Percentiles rank a stretch among this genome's conserved stretches.
Conservation (phyloP, 805 yeast species). For the Saccharomycopsis sp. region DNA sequence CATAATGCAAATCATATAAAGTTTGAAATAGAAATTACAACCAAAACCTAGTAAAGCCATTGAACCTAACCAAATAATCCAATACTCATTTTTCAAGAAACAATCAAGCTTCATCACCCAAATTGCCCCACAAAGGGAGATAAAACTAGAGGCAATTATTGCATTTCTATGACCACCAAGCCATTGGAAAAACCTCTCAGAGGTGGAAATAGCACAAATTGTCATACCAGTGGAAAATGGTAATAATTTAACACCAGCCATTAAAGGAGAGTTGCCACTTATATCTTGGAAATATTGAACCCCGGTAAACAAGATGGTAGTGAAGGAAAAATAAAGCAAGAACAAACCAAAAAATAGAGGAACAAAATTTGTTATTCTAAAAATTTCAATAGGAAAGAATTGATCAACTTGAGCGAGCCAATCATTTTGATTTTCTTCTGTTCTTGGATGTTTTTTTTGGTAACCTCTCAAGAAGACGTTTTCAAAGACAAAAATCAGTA, state of each 20-base stretch:
- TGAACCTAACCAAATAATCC: constrained; percentile 3
- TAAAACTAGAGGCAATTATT: background rate
- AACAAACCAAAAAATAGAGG: constrained; percentile 21
- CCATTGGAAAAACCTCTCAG: too few relatives aligned
- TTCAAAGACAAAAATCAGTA: constrained; percentile 21
- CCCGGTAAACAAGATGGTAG: background rate
- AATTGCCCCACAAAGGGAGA: background rate
- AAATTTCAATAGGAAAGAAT: constrained; percentile 24
- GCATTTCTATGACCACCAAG: background rate
- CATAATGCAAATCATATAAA: constrained; percentile 26
- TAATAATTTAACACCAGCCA: constrained; percentile 28
- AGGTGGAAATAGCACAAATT: too few relatives aligned
- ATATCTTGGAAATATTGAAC: constrained; percentile 22
- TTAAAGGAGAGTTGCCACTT: constrained; percentile 24
- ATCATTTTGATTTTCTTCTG: constrained; percentile 1
- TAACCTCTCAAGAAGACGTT: constrained; percentile 6
- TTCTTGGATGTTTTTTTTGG: background rate
- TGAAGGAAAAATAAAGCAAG: constrained; percentile 19
- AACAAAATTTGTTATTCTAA: constrained; percentile 22
- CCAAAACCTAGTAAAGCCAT: constrained; percentile 17
- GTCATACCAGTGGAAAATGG: constrained; percentile 27
- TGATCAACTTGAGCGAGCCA: constrained; percentile 20
- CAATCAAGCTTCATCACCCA: constrained; percentile 11
- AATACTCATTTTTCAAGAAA: constrained; percentile 2
- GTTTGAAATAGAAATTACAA: constrained; percentile 24